Conservation (phyloP, 179 eudicot genomes). For the Vitellaria paradoxa region DNA sequence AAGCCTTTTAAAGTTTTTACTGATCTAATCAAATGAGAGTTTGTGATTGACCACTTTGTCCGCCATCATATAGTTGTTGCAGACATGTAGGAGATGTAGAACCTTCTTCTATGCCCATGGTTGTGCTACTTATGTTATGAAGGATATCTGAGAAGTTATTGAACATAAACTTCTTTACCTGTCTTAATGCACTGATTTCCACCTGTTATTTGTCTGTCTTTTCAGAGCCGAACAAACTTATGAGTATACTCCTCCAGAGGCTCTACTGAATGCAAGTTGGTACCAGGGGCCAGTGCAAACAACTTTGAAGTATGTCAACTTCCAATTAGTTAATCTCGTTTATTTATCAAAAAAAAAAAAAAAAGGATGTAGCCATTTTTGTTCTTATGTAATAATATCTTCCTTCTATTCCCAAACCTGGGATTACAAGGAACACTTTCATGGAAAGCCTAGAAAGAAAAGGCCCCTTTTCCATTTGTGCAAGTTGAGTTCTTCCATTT, state of each 20-base stretch:
- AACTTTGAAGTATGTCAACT: constrained; percentile 60
- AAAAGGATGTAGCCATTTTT: not conserved
- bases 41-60: not conserved
- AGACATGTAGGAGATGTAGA: not conserved
- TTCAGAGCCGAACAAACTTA: constrained; percentile 89
- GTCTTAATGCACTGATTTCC: constrained; percentile 1
- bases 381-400: not conserved
- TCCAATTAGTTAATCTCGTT: not conserved
- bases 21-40: not conserved
- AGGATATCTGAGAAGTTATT: not conserved
- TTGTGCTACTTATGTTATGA: not conserved
- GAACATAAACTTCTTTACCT: not conserved
- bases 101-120: not conserved
- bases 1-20: not conserved
- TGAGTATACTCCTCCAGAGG: constrained; percentile 96
- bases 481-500: not conserved
- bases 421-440: not conserved
- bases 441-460: not conserved
- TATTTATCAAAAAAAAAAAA: not conserved
- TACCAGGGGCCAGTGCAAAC: constrained; percentile 61
- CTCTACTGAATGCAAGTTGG: constrained; percentile 86
- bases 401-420: not conserved
- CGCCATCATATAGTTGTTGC: constrained; percentile 2
- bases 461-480: constrained; percentile 1
- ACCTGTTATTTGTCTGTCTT: constrained; percentile 3